Percentiles rank a stretch among this genome's conserved stretches.
These are phyloP conservation scores for Hippophae tibetana DNA, from an alignment of 306 rosid genomes.

Conservation along the genomic window DNA sequence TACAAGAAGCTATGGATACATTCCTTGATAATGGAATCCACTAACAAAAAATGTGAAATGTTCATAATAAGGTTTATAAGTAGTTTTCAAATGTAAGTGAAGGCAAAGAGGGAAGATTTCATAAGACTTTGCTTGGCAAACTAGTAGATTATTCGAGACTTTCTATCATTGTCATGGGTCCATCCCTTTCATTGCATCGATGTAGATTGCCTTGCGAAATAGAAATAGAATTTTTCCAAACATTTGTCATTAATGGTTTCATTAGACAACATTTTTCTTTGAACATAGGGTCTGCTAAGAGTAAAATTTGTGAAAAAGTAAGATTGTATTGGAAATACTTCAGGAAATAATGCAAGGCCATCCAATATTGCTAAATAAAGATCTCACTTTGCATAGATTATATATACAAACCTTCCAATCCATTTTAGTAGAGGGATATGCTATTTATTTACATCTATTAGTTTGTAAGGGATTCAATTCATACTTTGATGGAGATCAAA, in stretches of 20 bases:
- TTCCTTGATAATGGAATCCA: conserved; percentile 1
- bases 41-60: neutral
- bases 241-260: neutral
- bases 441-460: too few relatives aligned
- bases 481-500: too few relatives aligned
- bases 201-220: neutral
- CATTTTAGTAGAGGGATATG: too few relatives aligned
- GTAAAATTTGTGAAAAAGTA: neutral
- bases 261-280: too few relatives aligned
- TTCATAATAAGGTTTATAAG: neutral
- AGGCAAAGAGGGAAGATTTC: conserved; percentile 6
- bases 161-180: neutral
- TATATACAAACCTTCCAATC: neutral
- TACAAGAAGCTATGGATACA: conserved; percentile 3
- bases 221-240: neutral
- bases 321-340: neutral
- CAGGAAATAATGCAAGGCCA: neutral
- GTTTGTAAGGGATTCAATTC: too few relatives aligned
- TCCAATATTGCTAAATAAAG: neutral
- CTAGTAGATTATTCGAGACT: neutral
- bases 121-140: conserved; percentile 3
- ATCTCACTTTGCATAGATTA: neutral
- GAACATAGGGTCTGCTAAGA: too few relatives aligned
- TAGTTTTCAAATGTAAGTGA: neutral
- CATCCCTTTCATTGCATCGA: neutral